Evolutionary conservation across 495 filamentous ascomycete genomes (phyloP).

Genomic region (Penicillium malachiteum): DNA sequence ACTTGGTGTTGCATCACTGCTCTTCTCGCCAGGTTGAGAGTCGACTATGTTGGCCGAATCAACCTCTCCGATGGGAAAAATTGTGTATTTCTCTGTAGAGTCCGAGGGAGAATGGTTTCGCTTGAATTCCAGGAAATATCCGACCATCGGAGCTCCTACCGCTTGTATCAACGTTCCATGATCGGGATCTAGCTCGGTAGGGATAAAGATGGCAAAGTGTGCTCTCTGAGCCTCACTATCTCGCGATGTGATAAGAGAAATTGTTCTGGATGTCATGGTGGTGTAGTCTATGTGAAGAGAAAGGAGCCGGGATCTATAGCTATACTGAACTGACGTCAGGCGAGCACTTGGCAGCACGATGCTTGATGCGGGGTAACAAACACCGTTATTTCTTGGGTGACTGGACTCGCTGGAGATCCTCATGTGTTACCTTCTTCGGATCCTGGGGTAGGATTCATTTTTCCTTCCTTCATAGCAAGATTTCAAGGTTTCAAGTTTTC

Average conservation of each 20-base stretch:
- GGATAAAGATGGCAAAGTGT: constrained; percentile 38
- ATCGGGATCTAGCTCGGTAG: constrained; percentile 12
- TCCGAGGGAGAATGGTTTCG: constrained; percentile 22
- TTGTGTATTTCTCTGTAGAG: constrained; percentile 9
- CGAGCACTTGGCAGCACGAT: not conserved
- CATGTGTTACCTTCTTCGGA: too few relatives aligned
- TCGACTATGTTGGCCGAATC: constrained; percentile 25
- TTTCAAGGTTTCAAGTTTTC: too few relatives aligned
- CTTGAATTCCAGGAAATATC: constrained; percentile 34
- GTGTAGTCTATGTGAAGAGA: not conserved
- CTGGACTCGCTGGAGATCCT: too few relatives aligned
- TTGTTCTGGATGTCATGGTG: constrained; percentile 15
- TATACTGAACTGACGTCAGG: not conserved
- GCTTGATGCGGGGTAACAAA: not conserved
- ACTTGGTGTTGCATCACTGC: constrained; percentile 20
- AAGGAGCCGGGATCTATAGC: not conserved
- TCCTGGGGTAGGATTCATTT: too few relatives aligned
- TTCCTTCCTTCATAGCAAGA: too few relatives aligned
- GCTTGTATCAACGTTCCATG: constrained; percentile 33
- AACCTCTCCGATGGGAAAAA: constrained; percentile 24
- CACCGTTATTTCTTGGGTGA: not conserved
- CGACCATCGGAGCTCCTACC: constrained; percentile 31
- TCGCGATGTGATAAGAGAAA: constrained; percentile 26
- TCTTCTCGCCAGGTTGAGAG: constrained; percentile 1
- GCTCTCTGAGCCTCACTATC: constrained; percentile 25